Evolutionary conservation across 306 rosid species (phyloP), one percentile per base, ranked within the genome.

Genomic region (Castanospermum australe): DNA sequence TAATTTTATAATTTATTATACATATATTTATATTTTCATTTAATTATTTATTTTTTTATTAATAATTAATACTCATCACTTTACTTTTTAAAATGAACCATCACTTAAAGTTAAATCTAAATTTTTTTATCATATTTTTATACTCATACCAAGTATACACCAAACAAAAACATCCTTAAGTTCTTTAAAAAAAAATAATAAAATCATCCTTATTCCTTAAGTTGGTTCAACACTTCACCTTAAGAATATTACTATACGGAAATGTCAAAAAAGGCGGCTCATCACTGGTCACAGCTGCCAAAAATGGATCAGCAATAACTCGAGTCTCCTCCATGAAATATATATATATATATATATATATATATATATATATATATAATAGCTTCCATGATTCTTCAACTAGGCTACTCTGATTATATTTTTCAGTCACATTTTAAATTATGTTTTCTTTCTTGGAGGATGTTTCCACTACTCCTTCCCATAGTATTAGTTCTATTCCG

Each of bases 381-480:
- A 50, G 56, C 28, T 24, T 74, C 48, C 55, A 52, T 62, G 69
- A 74, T 73, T 74, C 72, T 67, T 59, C 56, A 20, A 57, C 21
- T 6, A 47, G n/a, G 36, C 59, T 36, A 45, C 59, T 36, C 30
- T 20, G 10, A 22, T 74, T 73, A 38, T 12, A 47, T 50, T 18
- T 48, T 64, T 21, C 5, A 61, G 0, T 12, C 21, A 50, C 59
- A 60, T 74, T 73, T 47, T 14, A 14, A 30, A 64, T 18, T 17
- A 3, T 24, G 15, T 70, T 51, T 55, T 24, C 14, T 77, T 72
- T 10, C 2, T 11, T 5, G 65, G 39, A 67, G 25, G 78, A 79
- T 84, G 83, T 87, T 87, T 76, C 86, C 82, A 55, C 76, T 39
- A 3, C 61, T 35, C 67, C 72, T 75, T 57, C 76, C n/a, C 76